These are phyloP conservation scores for Phenoliferia sp. DNA, from an alignment of 1,284 basidiomycete genomes.

Conservation along the genomic window DNA sequence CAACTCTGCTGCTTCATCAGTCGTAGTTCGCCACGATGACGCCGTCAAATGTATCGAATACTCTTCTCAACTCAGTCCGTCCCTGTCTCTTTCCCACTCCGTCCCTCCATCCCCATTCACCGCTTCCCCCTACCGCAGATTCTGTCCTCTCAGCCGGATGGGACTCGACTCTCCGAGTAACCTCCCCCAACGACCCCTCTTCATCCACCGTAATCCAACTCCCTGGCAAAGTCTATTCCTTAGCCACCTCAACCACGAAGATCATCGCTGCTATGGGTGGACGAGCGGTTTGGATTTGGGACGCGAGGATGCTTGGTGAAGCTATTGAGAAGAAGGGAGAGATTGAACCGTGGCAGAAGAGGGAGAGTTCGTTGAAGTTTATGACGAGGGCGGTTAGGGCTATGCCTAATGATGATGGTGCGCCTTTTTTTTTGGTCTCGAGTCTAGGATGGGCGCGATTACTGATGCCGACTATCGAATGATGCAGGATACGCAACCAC, in stretches of 20 bases:
- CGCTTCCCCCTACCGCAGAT: slow-evolving; percentile 48
- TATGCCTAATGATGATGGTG: slow-evolving; percentile 88
- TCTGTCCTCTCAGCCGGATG: slow-evolving; percentile 77
- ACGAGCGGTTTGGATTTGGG: slow-evolving; percentile 79
- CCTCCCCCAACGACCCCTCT: slow-evolving; percentile 52
- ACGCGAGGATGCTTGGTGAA: slow-evolving; percentile 61
- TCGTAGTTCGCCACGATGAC: slow-evolving; percentile 47
- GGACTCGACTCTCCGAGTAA: slow-evolving; percentile 77
- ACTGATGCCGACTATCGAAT: neutral
- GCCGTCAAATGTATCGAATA: slow-evolving; percentile 45
- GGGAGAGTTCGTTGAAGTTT: slow-evolving; percentile 92
- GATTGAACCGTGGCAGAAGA: slow-evolving; percentile 58
- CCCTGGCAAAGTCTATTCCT: slow-evolving; percentile 76
- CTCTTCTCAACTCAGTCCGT: slow-evolving; percentile 44
- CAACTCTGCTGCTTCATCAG: slow-evolving; percentile 43
- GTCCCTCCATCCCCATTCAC: neutral
- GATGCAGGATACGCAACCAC: slow-evolving; percentile 81
- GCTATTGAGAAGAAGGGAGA: slow-evolving; percentile 19
- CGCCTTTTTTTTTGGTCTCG: slow-evolving; percentile 21
- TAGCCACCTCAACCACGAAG: slow-evolving; percentile 65
- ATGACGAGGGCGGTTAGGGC: slow-evolving; percentile 86
- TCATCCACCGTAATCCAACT: slow-evolving; percentile 55
- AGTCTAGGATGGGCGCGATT: neutral
- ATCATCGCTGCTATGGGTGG: slow-evolving; percentile 88
- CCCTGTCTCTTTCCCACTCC: too few species aligned